phyloP scores from a whole-genome alignment of 352 stramenopile genomes.

The Peronospora farinosa region DNA sequence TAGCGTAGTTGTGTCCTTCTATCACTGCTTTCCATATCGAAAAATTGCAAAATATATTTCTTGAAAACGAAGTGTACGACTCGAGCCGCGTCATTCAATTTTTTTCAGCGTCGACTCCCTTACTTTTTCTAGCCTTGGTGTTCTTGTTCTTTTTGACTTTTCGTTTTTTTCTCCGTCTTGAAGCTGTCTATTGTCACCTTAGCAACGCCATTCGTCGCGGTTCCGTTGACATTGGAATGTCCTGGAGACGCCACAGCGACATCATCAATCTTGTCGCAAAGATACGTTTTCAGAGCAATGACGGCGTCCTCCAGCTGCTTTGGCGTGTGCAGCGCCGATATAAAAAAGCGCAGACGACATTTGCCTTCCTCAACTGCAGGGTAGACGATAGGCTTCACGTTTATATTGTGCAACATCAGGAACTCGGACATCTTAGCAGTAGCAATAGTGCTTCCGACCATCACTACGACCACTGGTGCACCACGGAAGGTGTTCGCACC shows the following conservation, averaged over 20 bases:
- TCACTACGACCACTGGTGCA: constrained; percentile 73
- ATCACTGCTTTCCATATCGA: not conserved
- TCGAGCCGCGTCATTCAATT: not conserved
- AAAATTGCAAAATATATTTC: not conserved
- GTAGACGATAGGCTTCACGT: constrained; percentile 84
- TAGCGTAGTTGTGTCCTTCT: not conserved
- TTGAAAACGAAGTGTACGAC: not conserved
- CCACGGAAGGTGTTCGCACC: constrained; percentile 53
- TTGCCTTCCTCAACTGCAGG: constrained; percentile 81
- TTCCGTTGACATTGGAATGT: constrained; percentile 1
- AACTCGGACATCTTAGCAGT: constrained; percentile 69
- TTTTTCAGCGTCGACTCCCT: not conserved
- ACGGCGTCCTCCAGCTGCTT: constrained; percentile 62
- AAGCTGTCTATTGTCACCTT: constrained; percentile 10
- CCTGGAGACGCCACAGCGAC: not conserved
- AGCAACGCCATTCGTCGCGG: not conserved
- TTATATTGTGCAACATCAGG: constrained; percentile 49
- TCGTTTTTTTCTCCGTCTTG: constrained; percentile 19
- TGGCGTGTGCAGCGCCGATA: constrained; percentile 67
- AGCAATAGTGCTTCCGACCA: constrained; percentile 70
- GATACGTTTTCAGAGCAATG: constrained; percentile 31
- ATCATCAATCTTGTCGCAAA: constrained; percentile 18
- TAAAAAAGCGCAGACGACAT: constrained; percentile 81
- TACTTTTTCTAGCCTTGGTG: constrained; percentile 14
- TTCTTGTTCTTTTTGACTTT: constrained; percentile 25